Base-by-base conservation (phyloP, 192 early-diverging fungal species). In the Gonapodya prolifera region DNA sequence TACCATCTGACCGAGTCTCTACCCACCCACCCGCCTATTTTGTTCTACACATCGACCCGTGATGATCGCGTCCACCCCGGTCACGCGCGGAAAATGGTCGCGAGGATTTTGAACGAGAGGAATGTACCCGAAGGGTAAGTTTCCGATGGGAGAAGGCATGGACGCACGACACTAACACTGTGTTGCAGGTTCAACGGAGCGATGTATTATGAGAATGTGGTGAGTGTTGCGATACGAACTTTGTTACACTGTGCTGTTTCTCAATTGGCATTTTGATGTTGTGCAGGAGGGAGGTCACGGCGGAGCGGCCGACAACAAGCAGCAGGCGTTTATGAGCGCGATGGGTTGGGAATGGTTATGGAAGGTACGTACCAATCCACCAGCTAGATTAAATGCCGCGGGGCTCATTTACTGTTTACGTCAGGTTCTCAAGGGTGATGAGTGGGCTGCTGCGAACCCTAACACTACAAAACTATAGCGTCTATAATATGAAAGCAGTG, bases 291-390 rank as follows among this genome's bases (percentile, higher is more conserved):
- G 71, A 2, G 71, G 71, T 18, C 71, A 73, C 31, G 71, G 71
- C 71, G 71, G 71, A 8, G 71, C 71, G 71, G 71, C 71, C 2
- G 71, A 73, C 71, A 73, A 73, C 71, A 73, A 18, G 71, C 71
- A 73, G 71, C 31, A 16, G 31, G 71, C 71, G 71, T 73, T 73
- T 29, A 73, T 73, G 71, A 30, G 28, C 8, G 71, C 71, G 71
- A 18, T 73, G 71, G 71, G 71, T 2, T 73, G 71, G 71, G 71
- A 73, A 32, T 73, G 18, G 28, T 29, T 73, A 32, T 73, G 71
- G 45, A 61, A 61, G 45, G 45, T 61, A 16, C 45, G 45, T 61
- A 16, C 8, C 45, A 23, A 61, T n/a, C n/a, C 45, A 61, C 45
- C 45, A 61, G 8, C 8, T 23, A 61, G 8, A 61, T 16, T 61